These are phyloP conservation scores for Brasilioporus rufonigricans DNA, from an alignment of 768 basidiomycete genomes.

Conservation along the genomic window DNA sequence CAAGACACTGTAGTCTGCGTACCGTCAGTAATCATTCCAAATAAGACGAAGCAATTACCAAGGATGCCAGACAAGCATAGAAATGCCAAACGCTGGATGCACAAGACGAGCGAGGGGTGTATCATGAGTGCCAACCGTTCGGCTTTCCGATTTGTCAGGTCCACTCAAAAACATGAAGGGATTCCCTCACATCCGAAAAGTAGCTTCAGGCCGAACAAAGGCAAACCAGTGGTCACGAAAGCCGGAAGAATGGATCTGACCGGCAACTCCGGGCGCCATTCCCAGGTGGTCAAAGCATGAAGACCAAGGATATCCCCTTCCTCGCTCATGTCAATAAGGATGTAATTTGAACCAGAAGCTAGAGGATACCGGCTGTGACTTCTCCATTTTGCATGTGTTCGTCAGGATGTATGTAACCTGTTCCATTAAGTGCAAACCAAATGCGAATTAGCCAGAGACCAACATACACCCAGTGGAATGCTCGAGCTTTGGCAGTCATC, in stretches of 20 bases:
- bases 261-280: conserved; percentile 36
- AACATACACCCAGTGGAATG: conserved; percentile 20
- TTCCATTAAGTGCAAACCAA: conserved; percentile 33
- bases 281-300: conserved; percentile 34
- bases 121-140: background rate
- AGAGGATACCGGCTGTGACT: conserved; percentile 32
- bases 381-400: conserved; percentile 43
- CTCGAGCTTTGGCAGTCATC: conserved; percentile 11
- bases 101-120: conserved; percentile 25
- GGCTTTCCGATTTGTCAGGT: conserved; percentile 15
- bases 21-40: conserved; percentile 1
- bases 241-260: conserved; percentile 35
- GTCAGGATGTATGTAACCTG: conserved; percentile 41
- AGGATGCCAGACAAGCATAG: conserved; percentile 32
- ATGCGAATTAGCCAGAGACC: conserved; percentile 28
- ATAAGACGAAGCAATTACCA: conserved; percentile 22
- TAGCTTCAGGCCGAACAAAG: conserved; percentile 21
- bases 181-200: conserved; percentile 24
- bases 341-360: background rate
- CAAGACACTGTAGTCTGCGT: conserved; percentile 24
- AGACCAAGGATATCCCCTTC: conserved; percentile 31
- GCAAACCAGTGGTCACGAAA: conserved; percentile 34
- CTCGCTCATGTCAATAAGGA: conserved; percentile 6
- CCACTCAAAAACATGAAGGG: background rate
- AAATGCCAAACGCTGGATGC: conserved; percentile 30